phyloP scores from a whole-genome alignment of 257 asterid species.

The Primulina eburnea region DNA sequence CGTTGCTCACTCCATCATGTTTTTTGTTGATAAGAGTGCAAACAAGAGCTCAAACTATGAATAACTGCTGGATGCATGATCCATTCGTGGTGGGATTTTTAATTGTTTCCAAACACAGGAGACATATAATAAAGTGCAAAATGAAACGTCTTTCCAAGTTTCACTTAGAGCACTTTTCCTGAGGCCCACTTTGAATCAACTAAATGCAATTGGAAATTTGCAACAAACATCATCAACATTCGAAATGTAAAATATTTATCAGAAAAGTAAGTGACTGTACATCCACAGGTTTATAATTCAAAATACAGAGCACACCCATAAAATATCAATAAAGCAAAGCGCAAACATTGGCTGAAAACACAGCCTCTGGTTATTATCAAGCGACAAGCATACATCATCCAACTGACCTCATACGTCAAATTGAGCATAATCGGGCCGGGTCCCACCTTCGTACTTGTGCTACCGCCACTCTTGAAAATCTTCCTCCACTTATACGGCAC shows the following conservation, averaged over 20 bases:
- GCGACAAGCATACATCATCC: neutral
- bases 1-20: too few relatives aligned
- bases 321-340: neutral
- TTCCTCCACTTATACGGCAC: conserved; percentile 60
- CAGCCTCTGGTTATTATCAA: neutral
- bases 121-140: too few relatives aligned
- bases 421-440: conserved; percentile 77
- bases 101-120: neutral
- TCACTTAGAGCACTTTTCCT: neutral
- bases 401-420: conserved; percentile 69
- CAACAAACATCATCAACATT: conserved; percentile 19
- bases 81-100: neutral
- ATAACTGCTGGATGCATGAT: too few relatives aligned
- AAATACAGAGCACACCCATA: neutral
- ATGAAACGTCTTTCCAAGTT: too few relatives aligned
- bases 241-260: conserved; percentile 19
- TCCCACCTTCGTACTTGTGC: conserved; percentile 48
- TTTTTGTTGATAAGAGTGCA: too few relatives aligned
- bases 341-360: conserved; percentile 1
- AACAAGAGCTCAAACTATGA: too few relatives aligned
- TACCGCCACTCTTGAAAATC: conserved; percentile 29
- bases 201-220: conserved; percentile 12
- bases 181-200: conserved; percentile 33
- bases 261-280: too few relatives aligned
- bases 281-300: neutral